These are phyloP conservation scores for Trichoderma sp. DNA, from an alignment of 2,329 filamentous ascomycete species.

Conservation along the genomic window DNA sequence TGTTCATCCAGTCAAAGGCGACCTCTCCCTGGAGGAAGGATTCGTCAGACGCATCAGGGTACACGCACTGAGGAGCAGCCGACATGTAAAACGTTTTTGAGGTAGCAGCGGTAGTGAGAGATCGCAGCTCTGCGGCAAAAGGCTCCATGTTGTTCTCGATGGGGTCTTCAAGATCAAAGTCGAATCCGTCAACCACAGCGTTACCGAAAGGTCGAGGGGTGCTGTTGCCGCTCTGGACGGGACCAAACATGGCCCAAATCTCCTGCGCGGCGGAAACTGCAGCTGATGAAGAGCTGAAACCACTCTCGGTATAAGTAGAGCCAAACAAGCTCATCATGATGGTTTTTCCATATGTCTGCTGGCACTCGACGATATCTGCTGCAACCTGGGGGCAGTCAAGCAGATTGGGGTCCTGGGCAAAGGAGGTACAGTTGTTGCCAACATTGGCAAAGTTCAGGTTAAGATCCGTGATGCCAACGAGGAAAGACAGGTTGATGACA, in stretches of 20 bases:
- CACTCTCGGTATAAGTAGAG: slow-evolving; percentile 66
- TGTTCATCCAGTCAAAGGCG: slow-evolving; percentile 60
- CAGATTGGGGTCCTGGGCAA: slow-evolving; percentile 46
- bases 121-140: slow-evolving; percentile 61
- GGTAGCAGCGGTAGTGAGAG: slow-evolving; percentile 53
- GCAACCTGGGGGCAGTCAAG: slow-evolving; percentile 65
- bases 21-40: slow-evolving; percentile 56
- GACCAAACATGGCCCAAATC: slow-evolving; percentile 72
- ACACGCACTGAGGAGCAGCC: slow-evolving; percentile 68
- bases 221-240: slow-evolving; percentile 45
- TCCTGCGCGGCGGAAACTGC: slow-evolving; percentile 60
- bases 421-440: slow-evolving; percentile 60
- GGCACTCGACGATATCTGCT: slow-evolving; percentile 60
- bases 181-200: slow-evolving; percentile 71
- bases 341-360: slow-evolving; percentile 61
- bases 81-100: slow-evolving; percentile 63
- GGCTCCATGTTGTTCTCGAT: slow-evolving; percentile 58
- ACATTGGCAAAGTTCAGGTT: slow-evolving; percentile 66
- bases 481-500: slow-evolving; percentile 54
- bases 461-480: slow-evolving; percentile 57
- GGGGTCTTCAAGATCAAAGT: slow-evolving; percentile 70
- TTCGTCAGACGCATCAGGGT: slow-evolving; percentile 61
- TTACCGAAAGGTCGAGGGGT: slow-evolving; percentile 66
- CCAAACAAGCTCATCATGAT: slow-evolving; percentile 69
- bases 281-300: slow-evolving; percentile 55